Evolutionary conservation across 345 rosid genomes (phyloP), one percentile per base, ranked within the genome.

Genomic region (Linum trigynum): DNA sequence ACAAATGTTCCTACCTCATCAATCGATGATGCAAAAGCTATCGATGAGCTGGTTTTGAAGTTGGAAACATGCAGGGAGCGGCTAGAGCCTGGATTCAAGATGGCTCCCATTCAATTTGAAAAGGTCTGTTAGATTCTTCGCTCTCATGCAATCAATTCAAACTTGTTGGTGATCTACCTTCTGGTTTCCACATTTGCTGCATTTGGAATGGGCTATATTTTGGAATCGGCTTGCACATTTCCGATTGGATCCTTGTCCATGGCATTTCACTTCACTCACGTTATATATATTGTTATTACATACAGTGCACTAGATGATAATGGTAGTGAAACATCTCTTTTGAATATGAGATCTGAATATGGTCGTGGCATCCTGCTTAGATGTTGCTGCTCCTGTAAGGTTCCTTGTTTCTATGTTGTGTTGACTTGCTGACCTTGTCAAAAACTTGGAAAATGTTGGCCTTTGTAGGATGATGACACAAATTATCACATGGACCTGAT

Each of bases 401-500:
- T 23, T 23, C 32, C 32, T 7, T 8, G 2, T 10, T 4, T 55
- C 37, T 39, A 39, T 38, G 51, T 37, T 38, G 23, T 23, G 40
- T 51, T 58, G 40, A 1, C 17, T 53, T 50, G 16, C 61, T 61
- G 16, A 6, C n/a, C 5, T 69, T 40, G 12, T 68, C 23, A 12
- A 39, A 32, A 1, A 10, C 8, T 43, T 10, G 56, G 39, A 43
- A 12, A 41, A 62, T 59, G 43, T 53, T 51, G 50, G 45, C 69
- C 15, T 72, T 17, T 71, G 68, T 81, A 95, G 99, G 99, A 95
- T 69, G 99, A 95, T 65, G 96, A 95, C 67, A 84, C 96, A 45
- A 95, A 95, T 81, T 95, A 86, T 74, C 99, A 95, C 81, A 91
- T 95, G 98, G 99, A 95, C 78, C 61, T 91, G 80, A 95, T 95